phyloP scores from a whole-genome alignment of 345 rosid species.

The Brassica juncea region DNA sequence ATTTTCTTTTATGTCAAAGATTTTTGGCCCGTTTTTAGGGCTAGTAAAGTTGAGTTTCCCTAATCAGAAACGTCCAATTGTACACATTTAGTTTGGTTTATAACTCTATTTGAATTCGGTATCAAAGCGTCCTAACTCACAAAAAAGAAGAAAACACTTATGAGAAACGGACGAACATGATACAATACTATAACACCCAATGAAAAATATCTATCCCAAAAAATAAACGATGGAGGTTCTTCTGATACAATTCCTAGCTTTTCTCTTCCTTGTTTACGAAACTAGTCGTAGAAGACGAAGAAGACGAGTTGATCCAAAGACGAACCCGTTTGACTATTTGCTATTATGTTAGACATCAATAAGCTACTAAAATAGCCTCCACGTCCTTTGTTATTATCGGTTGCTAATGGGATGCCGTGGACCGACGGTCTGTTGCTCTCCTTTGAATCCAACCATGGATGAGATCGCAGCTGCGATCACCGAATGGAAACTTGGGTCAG shows the following conservation, averaged over 20 bases:
- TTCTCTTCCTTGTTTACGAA: conserved; percentile 46
- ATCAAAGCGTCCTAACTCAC: background rate
- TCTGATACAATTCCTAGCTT: conserved; percentile 33
- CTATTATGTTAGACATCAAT: conserved; percentile 46
- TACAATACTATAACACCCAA: conserved; percentile 23
- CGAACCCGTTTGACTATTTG: conserved; percentile 35
- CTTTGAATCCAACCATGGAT: conserved; percentile 54
- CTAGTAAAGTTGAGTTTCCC: background rate
- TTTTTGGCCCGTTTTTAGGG: background rate
- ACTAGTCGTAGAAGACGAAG: conserved; percentile 39
- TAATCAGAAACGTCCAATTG: conserved; percentile 6
- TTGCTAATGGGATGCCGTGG: conserved; percentile 1
- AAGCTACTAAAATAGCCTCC: conserved; percentile 52
- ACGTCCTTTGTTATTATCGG: conserved; percentile 51
- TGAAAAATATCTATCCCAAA: background rate
- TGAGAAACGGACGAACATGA: conserved; percentile 23
- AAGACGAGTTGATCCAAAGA: conserved; percentile 36
- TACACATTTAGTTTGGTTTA: conserved; percentile 21
- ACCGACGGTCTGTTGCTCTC: conserved; percentile 32
- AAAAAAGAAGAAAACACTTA: background rate
- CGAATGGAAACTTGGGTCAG: conserved; percentile 68
- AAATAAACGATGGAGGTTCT: background rate
- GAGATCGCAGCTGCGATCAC: conserved; percentile 74
- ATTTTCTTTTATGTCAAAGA: background rate
- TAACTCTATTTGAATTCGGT: conserved; percentile 8